Evolutionary conservation across 495 filamentous ascomycete species (phyloP).

Genomic region (Neurospora terricola): DNA sequence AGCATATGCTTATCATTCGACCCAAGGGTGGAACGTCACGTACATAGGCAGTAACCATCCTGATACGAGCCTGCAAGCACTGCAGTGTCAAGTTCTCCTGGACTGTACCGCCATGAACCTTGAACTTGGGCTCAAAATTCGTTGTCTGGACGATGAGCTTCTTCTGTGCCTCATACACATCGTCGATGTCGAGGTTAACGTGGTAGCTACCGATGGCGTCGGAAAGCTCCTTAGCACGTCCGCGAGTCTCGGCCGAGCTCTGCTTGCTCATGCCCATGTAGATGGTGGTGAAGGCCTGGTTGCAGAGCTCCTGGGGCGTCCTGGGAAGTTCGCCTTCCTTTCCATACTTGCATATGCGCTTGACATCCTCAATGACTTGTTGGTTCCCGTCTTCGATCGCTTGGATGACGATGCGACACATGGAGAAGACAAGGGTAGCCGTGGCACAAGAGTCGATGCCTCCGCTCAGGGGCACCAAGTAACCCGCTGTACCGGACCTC

Average conservation of each 20-base stretch:
- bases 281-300: constrained; percentile 55
- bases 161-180: constrained; percentile 35
- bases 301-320: constrained; percentile 53
- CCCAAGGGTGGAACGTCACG: neutral
- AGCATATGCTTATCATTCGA: neutral
- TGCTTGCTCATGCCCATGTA: constrained; percentile 79
- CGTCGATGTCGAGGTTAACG: constrained; percentile 67
- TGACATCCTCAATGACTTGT: constrained; percentile 63
- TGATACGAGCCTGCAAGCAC: constrained; percentile 67
- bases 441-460: constrained; percentile 64
- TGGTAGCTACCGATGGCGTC: constrained; percentile 65
- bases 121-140: constrained; percentile 47
- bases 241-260: constrained; percentile 58
- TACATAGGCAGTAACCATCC: constrained; percentile 74
- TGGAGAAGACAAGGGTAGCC: constrained; percentile 58
- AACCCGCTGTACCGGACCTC: constrained; percentile 51
- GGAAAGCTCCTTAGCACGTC: constrained; percentile 58
- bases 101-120: constrained; percentile 26
- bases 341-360: constrained; percentile 48
- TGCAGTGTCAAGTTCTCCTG: constrained; percentile 52
- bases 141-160: constrained; percentile 21
- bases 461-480: constrained; percentile 49
- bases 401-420: constrained; percentile 64
- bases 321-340: constrained; percentile 43
- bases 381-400: constrained; percentile 47